These are phyloP conservation scores for Colletotrichum navitas DNA, from an alignment of 2,329 filamentous ascomycete genomes.

Conservation along the genomic window DNA sequence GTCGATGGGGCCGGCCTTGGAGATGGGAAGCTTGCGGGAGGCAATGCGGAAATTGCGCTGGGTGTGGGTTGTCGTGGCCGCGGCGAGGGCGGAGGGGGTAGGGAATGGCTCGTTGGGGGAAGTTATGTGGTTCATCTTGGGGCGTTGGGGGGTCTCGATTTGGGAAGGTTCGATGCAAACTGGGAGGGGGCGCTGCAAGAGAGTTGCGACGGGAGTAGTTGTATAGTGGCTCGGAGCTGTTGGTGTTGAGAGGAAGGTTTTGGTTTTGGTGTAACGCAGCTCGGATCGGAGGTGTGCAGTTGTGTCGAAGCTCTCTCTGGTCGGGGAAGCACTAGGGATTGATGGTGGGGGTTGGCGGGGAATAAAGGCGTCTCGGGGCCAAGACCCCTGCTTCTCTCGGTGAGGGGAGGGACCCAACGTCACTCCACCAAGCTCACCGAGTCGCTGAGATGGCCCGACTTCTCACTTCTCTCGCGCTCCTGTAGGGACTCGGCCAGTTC, in stretches of 20 bases:
- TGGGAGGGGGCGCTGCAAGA: background rate
- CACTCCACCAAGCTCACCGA: slow-evolving; percentile 23
- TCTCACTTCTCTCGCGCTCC: background rate
- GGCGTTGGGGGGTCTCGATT: slow-evolving; percentile 25
- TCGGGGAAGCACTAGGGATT: slow-evolving; percentile 10
- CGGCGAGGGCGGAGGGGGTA: slow-evolving; percentile 60
- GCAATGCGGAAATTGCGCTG: slow-evolving; percentile 80
- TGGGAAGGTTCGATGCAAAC: background rate
- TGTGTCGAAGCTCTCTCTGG: slow-evolving; percentile 20
- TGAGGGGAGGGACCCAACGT: slow-evolving; percentile 18
- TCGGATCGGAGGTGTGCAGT: slow-evolving; percentile 33
- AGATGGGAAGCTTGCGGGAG: slow-evolving; percentile 92
- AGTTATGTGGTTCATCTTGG: slow-evolving; percentile 55
- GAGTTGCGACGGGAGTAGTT: background rate
- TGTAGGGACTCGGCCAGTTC: background rate
- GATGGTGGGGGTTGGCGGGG: slow-evolving; percentile 41
- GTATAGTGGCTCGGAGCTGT: background rate
- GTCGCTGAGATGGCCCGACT: background rate
- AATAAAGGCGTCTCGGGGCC: slow-evolving; percentile 20
- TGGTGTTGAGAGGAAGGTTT: slow-evolving; percentile 7
- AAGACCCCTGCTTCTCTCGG: slow-evolving; percentile 31
- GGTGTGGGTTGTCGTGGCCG: slow-evolving; percentile 67
- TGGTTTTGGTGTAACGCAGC: slow-evolving; percentile 12
- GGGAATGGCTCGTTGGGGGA: slow-evolving; percentile 68
- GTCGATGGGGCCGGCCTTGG: slow-evolving; percentile 91